Evolutionary conservation across 306 rosid genomes (phyloP), one percentile per base, ranked within the genome.

Genomic region (Cucurbita ficifolia): DNA sequence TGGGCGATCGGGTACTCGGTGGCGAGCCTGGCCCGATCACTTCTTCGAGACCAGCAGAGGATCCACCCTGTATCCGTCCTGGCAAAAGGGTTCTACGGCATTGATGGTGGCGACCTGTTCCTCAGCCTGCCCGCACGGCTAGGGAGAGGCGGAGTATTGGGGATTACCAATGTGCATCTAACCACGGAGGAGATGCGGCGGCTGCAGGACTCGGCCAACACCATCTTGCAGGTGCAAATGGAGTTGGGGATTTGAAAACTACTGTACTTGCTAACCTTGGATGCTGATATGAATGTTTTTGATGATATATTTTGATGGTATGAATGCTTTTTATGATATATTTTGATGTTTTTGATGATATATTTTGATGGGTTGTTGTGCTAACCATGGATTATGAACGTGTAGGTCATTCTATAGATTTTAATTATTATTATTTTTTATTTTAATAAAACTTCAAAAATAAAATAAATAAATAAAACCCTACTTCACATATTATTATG

Each of bases 1-100:
- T 94, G 98, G 98, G 98, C 98, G 0, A 86, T 94, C 8, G 97
- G 98, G 38, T 94, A 94, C 80, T 90, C 98, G 0, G 97, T 79
- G 9, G 94, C 98, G 0, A 86, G 70, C 50, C 77, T 94, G 24
- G 92, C 88, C 0, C 82, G 96, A 49, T 63, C 79, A 62, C 70
- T 94, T 21, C 72, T 94, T 0, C 81, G 98, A 62, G 84, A 90
- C 81, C 97, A 94, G 75, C 83, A 96, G 83, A 90, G 77, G 78
- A 89, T 94, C 57, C 98, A 94, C 73, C 97, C 98, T 0, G 87
- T 94, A 7, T 83, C 96, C 2, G 97, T 90, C 49, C 81, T 94
- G 0, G 89, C 96, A 0, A 90, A 81, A 63, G 98, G 98, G 7
- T 76, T 90, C 59, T 81, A 93, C 1, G 96, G 75, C 42, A 79